phyloP scores from a whole-genome alignment of 306 rosid genomes.

The Rosa multiflora region DNA sequence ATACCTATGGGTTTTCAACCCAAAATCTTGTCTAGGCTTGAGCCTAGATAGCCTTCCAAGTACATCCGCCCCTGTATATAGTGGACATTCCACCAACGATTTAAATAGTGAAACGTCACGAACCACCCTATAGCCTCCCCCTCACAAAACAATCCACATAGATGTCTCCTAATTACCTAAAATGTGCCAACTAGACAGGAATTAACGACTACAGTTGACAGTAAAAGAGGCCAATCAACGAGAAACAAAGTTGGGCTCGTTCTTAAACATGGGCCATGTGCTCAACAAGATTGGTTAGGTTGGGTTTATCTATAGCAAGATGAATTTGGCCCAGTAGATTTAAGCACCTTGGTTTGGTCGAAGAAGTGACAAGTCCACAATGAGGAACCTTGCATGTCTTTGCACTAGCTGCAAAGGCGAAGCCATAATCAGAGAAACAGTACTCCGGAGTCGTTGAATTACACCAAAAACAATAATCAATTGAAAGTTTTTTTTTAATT shows the following conservation, averaged over 20 bases:
- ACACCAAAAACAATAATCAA: not conserved
- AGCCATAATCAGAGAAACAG: not conserved
- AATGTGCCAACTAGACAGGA: not conserved
- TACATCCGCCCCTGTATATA: no score
- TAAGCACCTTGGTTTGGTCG: not conserved
- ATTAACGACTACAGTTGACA: not conserved
- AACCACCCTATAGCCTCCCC: not conserved
- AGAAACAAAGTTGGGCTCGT: not conserved
- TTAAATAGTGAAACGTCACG: not conserved
- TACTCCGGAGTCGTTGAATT: not conserved
- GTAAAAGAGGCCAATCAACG: not conserved
- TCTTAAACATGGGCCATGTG: not conserved
- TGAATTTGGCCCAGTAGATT: not conserved
- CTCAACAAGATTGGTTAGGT: not conserved
- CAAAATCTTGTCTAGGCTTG: no score
- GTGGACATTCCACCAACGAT: not conserved
- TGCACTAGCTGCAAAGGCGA: not conserved
- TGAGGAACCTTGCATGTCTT: not conserved
- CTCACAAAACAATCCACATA: not conserved
- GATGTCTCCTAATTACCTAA: not conserved
- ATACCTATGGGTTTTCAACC: no score
- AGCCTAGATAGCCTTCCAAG: no score
- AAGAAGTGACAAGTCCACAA: not conserved
- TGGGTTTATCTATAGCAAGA: not conserved
- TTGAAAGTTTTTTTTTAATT: no score